Evolutionary conservation across 192 early-diverging fungal species (phyloP).

Genomic region (Linnemannia elongata): DNA sequence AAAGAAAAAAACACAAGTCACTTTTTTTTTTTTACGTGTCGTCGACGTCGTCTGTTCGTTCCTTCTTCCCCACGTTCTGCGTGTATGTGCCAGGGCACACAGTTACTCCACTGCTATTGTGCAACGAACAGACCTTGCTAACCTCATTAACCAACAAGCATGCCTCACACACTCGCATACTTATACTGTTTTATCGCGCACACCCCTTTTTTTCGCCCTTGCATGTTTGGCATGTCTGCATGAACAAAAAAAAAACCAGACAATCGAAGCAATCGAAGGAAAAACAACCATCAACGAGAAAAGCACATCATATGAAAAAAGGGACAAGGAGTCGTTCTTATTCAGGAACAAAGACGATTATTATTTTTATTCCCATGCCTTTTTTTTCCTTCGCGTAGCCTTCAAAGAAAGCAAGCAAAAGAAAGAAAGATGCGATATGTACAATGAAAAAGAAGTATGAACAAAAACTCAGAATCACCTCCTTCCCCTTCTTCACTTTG

Average conservation of each 20-base stretch:
- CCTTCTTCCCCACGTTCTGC: background rate
- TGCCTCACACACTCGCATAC: background rate
- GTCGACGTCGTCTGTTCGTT: background rate
- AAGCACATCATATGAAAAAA: background rate
- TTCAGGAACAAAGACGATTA: background rate
- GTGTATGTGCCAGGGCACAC: background rate
- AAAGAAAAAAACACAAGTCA: background rate
- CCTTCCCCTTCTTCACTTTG: too few species aligned
- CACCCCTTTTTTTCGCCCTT: background rate
- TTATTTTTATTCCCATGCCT: background rate
- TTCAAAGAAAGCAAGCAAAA: background rate
- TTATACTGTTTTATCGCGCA: too few species aligned
- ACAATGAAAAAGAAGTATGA: slow-evolving; percentile 1
- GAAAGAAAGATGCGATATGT: background rate
- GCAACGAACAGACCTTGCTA: background rate
- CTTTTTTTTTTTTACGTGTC: background rate
- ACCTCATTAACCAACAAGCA: background rate
- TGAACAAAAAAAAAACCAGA: background rate
- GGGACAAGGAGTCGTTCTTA: background rate
- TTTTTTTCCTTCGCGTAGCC: background rate
- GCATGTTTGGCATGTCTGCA: background rate
- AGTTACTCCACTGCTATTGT: background rate
- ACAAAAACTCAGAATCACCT: background rate
- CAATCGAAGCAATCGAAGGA: background rate
- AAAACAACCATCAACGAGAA: background rate